Base-by-base conservation (phyloP, 2,329 filamentous ascomycete genomes). In the Leptoxyphium fumago region DNA sequence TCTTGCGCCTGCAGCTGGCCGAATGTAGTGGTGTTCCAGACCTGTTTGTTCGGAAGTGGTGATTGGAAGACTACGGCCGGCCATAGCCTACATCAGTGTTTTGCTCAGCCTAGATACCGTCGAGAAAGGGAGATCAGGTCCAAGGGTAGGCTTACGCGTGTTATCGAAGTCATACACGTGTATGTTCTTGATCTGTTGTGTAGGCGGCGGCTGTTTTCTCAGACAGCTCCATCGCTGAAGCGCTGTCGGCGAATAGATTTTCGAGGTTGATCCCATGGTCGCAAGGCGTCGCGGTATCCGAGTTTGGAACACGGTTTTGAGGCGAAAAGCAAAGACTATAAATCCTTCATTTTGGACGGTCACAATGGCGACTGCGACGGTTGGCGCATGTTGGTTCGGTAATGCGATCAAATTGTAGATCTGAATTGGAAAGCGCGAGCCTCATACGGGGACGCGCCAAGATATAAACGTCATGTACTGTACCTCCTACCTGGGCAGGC, bases 111-210 rank as follows among this genome's bases (percentile, higher is more conserved):
- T 48, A 54, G 48, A n/a, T 38, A n/a, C 6, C 34, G 15, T n/a
- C 21, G 21, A 26, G 21, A 7, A 26, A 26, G 21, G 21, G 21
- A 26, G 21, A 3, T 26, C 13, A 17, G 32, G n/a, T 21, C 10
- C 39, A 32, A 36, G 15, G 29, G 18, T 29, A 26, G 43, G 49
- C 80, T 61, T 69, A 89, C 84, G 68, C 32, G 89, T 96, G 59
- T 98, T 96, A 65, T 98, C 91, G 63, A 96, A 98, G 63, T 98
- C 91, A 67, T 96, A 96, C 53, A 98, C 75, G 60, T 96, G 89
- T 43, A 98, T 78, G 8, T 78, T 68, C 60, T 77, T 85, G 64
- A 96, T 81, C 44, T 77, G 70, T 38, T 82, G 71, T 10, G 78
- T 71, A 29, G 76, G 74, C 55, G 86, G 84, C 29, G 91, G 70